Evolutionary conservation across 2,329 filamentous ascomycete species (phyloP).

Genomic region (Aspergillus chevalieri): DNA sequence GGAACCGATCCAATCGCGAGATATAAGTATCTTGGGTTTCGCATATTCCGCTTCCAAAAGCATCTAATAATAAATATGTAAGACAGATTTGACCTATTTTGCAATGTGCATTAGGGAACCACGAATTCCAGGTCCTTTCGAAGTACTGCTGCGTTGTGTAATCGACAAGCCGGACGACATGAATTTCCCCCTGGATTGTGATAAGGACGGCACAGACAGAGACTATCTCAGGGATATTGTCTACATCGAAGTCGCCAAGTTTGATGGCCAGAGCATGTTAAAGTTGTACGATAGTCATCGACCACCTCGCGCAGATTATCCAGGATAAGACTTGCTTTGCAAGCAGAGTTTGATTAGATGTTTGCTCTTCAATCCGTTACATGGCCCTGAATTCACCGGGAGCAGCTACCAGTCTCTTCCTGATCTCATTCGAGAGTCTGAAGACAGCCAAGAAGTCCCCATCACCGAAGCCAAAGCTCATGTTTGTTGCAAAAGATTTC

Average conservation of each 20-base stretch:
- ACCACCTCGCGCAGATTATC: constrained; percentile 1
- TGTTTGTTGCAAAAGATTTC: neutral
- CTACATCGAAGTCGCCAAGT: neutral
- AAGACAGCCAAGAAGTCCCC: constrained; percentile 2
- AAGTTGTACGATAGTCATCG: neutral
- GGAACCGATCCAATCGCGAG: constrained; percentile 4
- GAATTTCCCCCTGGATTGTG: constrained; percentile 34
- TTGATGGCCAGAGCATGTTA: constrained; percentile 3
- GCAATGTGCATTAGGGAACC: constrained; percentile 26
- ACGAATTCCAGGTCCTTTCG: constrained; percentile 17
- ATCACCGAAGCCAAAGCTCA: constrained; percentile 4
- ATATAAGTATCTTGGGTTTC: constrained; percentile 6
- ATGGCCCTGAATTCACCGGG: constrained; percentile 2
- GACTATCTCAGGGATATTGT: neutral
- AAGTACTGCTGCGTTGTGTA: constrained; percentile 46
- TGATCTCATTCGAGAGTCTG: neutral
- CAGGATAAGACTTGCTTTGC: constrained; percentile 1
- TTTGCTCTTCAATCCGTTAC: constrained; percentile 1
- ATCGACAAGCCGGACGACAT: constrained; percentile 40
- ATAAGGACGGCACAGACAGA: constrained; percentile 2
- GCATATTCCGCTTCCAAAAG: constrained; percentile 16
- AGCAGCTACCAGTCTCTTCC: neutral
- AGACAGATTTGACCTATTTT: constrained; percentile 28
- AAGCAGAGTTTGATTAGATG: neutral
- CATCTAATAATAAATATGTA: constrained; percentile 32